Evolutionary conservation across 2,329 filamentous ascomycete genomes (phyloP), one percentile per base, ranked within the genome.

Genomic region (Emericellopsis cladophorae): DNA sequence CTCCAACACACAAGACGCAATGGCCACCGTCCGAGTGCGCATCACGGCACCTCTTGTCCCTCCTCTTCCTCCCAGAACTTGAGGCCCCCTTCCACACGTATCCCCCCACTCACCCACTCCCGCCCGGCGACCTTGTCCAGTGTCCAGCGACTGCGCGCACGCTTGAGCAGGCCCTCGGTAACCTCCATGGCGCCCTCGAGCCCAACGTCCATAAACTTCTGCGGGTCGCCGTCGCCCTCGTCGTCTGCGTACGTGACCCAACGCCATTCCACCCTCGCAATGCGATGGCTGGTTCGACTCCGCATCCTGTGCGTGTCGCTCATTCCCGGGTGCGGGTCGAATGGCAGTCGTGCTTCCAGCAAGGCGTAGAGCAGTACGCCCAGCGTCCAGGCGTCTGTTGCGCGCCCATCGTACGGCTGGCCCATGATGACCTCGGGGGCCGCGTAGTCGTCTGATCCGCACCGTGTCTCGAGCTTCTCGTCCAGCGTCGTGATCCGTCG

Each of bases 351-450:
- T n/a, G 84, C 83, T 62, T 98, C 92, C 59, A 96, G 81, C 4
- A 96, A 74, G 2, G 92, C 88, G 56, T 96, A 98, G 0, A 96
- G 72, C 3, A 96, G 66, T 2, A 98, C 92, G 40, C 92, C 92
- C 1, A 96, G 70, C 0, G 90, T 93, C 92, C 92, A 98, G 9
- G 87, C 88, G 56, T 98, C 92, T 1, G 84, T 95, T 2, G 82
- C 77, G 31, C 87, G 84, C 26, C 92, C 92, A 56, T 96, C 89
- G 56, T 98, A 98, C 7, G 86, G 79, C 54, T 95, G 86, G 21
- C 90, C 90, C 70, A 98, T 86, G 41, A 98, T 81, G 36, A 98
- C 88, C 58, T 98, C 92, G 0, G 92, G 92, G 0, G 92, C 90
- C 2, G 90, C 90, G 56, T 98, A 98, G 62, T 98, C 92, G 61